Evolutionary conservation across 176 grass and related monocot species (phyloP).

Genomic region (Carex littledalei): DNA sequence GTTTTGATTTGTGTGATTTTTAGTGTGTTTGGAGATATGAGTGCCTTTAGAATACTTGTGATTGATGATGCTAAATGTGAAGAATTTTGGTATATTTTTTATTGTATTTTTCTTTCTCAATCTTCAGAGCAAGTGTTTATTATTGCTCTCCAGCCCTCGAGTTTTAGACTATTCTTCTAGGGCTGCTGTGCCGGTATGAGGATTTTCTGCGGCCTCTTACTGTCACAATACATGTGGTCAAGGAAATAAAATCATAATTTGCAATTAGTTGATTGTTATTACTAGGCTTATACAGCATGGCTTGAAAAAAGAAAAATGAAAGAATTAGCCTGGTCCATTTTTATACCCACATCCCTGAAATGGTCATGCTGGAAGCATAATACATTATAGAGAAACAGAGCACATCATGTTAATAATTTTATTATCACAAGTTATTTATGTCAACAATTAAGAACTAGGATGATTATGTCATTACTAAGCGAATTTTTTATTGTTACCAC

Average conservation of each 20-base stretch:
- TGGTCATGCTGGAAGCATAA: background rate
- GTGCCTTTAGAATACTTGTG: background rate
- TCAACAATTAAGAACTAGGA: too few species aligned
- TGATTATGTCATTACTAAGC: too few species aligned
- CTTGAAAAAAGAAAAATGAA: background rate
- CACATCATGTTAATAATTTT: background rate
- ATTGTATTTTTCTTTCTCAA: background rate
- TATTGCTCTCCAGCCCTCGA: background rate
- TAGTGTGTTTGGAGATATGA: constrained; percentile 10
- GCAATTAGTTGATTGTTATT: background rate
- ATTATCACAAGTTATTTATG: background rate
- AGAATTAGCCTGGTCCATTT: background rate
- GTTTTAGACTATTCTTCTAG: background rate
- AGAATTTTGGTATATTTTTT: constrained; percentile 20
- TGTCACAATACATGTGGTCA: background rate
- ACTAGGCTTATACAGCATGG: background rate
- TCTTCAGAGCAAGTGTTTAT: background rate
- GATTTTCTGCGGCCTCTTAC: background rate
- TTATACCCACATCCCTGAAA: background rate
- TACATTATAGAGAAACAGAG: background rate
- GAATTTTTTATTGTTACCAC: too few species aligned
- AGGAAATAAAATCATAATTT: background rate
- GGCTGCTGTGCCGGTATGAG: background rate
- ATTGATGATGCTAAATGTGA: constrained; percentile 12
- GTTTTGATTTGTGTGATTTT: constrained; percentile 21